Conservation (phyloP, 805 yeast genomes). For the Wickerhamiella vanderwaltii region DNA sequence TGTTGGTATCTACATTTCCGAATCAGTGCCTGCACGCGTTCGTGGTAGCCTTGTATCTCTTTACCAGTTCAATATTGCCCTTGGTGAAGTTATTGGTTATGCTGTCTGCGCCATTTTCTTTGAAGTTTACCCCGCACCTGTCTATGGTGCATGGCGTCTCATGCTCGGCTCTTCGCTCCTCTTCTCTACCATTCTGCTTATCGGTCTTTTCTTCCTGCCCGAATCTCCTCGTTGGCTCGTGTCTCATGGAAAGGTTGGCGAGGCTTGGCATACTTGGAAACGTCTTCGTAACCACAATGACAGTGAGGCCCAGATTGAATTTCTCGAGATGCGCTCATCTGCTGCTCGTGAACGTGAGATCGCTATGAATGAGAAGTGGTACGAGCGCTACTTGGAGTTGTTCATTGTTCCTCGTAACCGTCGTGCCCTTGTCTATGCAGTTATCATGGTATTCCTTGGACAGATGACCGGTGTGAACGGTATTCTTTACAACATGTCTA, state of each 20-base stretch:
- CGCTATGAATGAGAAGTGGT: conserved; percentile 28
- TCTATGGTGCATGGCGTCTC: conserved; percentile 53
- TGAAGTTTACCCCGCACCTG: conserved; percentile 16
- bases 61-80: conserved; percentile 52
- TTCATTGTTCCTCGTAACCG: conserved; percentile 46
- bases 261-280: conserved; percentile 39
- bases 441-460: conserved; percentile 33
- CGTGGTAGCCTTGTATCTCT: conserved; percentile 51
- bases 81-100: conserved; percentile 55
- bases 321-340: conserved; percentile 44
- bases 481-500: conserved; percentile 52
- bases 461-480: conserved; percentile 62
- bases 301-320: conserved; percentile 38
- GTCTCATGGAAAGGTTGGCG: conserved; percentile 39
- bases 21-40: conserved; percentile 44
- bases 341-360: conserved; percentile 34
- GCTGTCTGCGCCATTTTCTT: conserved; percentile 53
- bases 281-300: conserved; percentile 39
- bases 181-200: conserved; percentile 40
- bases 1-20: conserved; percentile 51
- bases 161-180: conserved; percentile 54
- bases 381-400: conserved; percentile 39
- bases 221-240: conserved; percentile 52
- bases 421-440: conserved; percentile 47
- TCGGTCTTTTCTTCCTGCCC: conserved; percentile 44